Conservation (phyloP, 768 basidiomycete species). For the Hemileccinum rubropunctum region DNA sequence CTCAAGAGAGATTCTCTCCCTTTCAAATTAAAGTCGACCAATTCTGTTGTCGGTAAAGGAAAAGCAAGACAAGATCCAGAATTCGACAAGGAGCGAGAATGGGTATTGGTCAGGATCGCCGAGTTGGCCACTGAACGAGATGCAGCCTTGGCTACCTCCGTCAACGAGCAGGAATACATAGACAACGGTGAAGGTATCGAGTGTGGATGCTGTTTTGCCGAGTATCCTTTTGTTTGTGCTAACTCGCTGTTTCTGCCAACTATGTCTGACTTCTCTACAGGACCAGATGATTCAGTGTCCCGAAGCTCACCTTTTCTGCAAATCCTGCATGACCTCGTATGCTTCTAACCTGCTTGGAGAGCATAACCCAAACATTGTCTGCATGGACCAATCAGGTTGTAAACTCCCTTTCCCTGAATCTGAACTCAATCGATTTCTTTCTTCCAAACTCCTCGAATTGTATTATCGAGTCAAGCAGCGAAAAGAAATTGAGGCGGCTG, state of each 20-base stretch:
- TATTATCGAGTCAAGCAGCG: constrained; percentile 75
- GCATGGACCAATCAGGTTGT: constrained; percentile 82
- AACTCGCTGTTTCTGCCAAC: background rate
- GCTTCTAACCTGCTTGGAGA: constrained; percentile 64
- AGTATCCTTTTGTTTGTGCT: constrained; percentile 63
- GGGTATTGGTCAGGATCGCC: constrained; percentile 41
- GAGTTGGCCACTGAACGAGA: constrained; percentile 28
- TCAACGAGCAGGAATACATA: constrained; percentile 41
- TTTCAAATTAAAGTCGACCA: constrained; percentile 36
- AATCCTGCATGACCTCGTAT: constrained; percentile 64
- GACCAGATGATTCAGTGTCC: constrained; percentile 86
- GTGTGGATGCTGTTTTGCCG: constrained; percentile 84
- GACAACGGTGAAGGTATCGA: constrained; percentile 66
- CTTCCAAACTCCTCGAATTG: constrained; percentile 61
- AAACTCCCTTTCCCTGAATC: constrained; percentile 62
- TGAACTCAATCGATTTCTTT: constrained; percentile 67
- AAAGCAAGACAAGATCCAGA: constrained; percentile 41
- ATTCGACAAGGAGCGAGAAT: constrained; percentile 42
- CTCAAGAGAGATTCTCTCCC: constrained; percentile 30
- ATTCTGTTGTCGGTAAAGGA: constrained; percentile 40
- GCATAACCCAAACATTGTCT: constrained; percentile 62
- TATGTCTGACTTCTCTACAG: constrained; percentile 36
- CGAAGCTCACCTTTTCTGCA: constrained; percentile 87
- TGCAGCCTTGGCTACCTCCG: constrained; percentile 30
- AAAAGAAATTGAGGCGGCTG: constrained; percentile 77